Evolutionary conservation across 192 early-diverging fungal genomes (phyloP).

Genomic region (Jimgerdemannia flammicorona): DNA sequence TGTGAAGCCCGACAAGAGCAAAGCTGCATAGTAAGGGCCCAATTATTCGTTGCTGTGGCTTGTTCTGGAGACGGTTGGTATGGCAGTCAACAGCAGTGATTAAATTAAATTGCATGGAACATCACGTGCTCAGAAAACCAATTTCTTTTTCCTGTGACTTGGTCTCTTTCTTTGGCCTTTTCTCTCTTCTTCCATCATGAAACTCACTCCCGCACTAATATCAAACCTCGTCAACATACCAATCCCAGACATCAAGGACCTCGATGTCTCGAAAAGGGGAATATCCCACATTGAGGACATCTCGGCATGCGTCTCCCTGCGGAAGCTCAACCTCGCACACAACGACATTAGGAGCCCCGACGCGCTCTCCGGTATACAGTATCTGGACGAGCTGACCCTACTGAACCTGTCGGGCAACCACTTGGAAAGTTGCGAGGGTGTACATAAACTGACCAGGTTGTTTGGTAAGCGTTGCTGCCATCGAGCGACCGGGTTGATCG

Average conservation of each 20-base stretch:
- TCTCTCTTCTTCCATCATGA: too few species aligned
- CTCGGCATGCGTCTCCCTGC: constrained; percentile 51
- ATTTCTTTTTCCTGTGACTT: constrained; percentile 6
- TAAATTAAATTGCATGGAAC: too few species aligned
- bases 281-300: constrained; percentile 70
- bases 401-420: constrained; percentile 65
- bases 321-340: constrained; percentile 56
- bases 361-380: constrained; percentile 45
- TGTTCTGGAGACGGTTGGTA: too few species aligned
- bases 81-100: too few species aligned
- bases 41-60: too few species aligned
- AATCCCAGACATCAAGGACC: constrained; percentile 47
- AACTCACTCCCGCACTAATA: constrained; percentile 44
- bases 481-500: background rate
- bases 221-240: constrained; percentile 25
- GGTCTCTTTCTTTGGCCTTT: background rate
- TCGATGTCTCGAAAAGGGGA: constrained; percentile 51
- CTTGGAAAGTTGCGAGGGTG: constrained; percentile 49
- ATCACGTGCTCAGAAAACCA: background rate
- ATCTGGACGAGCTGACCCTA: constrained; percentile 53
- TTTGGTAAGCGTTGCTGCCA: constrained; percentile 42
- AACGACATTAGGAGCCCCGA: constrained; percentile 53
- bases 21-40: too few species aligned
- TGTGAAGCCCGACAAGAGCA: too few species aligned
- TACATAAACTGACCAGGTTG: constrained; percentile 53